Evolutionary conservation across 352 stramenopile species (phyloP).

Genomic region (Aphanomyces stellatus): DNA sequence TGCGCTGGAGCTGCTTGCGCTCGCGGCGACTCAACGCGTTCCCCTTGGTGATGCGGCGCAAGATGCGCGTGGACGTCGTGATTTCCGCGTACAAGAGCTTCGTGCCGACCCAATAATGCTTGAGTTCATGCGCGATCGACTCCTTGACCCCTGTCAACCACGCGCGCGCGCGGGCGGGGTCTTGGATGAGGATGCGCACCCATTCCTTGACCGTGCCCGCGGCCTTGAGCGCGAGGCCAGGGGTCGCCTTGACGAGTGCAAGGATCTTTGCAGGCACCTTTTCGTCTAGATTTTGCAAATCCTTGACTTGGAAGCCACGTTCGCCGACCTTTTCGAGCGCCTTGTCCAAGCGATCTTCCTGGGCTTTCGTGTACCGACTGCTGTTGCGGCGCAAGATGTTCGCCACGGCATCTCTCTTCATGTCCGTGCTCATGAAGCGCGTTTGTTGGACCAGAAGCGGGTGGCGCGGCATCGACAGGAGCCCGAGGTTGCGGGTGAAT

Average conservation of each 20-base stretch:
- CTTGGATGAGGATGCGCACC: slow-evolving; percentile 48
- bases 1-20: slow-evolving; percentile 95
- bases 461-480: not conserved
- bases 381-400: not conserved
- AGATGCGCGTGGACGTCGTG: slow-evolving; percentile 89
- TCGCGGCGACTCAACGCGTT: slow-evolving; percentile 92
- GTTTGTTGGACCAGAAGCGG: not conserved
- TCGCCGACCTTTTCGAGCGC: slow-evolving; percentile 72
- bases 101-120: slow-evolving; percentile 96
- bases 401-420: not conserved
- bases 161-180: slow-evolving; percentile 50
- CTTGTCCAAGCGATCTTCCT: slow-evolving; percentile 67
- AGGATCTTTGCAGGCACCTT: slow-evolving; percentile 63
- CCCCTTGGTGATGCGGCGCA: slow-evolving; percentile 87
- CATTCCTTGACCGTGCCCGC: slow-evolving; percentile 47
- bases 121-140: slow-evolving; percentile 81
- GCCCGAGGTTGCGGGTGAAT: not conserved
- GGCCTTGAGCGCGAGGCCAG: slow-evolving; percentile 46
- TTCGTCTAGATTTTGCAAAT: slow-evolving; percentile 53
- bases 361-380: not conserved
- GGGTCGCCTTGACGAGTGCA: slow-evolving; percentile 57
- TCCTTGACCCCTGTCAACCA: slow-evolving; percentile 67
- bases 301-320: slow-evolving; percentile 51
- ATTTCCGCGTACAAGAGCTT: slow-evolving; percentile 96
- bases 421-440: slow-evolving; percentile 13